phyloP scores from a whole-genome alignment of 78 protist genomes.

The Blattamonas nauphoetae region DNA sequence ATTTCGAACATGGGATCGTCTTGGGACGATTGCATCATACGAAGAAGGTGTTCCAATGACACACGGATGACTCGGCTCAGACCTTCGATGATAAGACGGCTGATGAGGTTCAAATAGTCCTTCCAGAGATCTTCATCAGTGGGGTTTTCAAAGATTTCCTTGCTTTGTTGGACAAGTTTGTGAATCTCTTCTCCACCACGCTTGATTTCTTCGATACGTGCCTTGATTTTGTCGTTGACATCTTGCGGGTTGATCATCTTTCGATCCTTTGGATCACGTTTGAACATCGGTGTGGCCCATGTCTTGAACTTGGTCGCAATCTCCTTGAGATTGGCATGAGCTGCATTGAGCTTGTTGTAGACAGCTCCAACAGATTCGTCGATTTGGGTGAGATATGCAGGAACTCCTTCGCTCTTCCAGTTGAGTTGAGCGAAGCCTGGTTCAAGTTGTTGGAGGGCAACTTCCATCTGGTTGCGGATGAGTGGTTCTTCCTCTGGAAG shows the following conservation, averaged over 20 bases:
- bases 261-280: neutral
- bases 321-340: slow-evolving; percentile 1
- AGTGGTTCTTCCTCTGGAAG: slow-evolving; percentile 63
- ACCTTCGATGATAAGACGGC: slow-evolving; percentile 26
- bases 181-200: slow-evolving; percentile 28
- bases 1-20: slow-evolving; percentile 1
- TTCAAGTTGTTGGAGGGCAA: slow-evolving; percentile 43
- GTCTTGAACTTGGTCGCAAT: neutral
- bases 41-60: neutral
- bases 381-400: slow-evolving; percentile 32
- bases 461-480: slow-evolving; percentile 17
- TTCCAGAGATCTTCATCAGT: slow-evolving; percentile 28
- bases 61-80: neutral
- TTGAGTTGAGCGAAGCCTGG: neutral
- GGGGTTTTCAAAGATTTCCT: neutral
- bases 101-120: slow-evolving; percentile 43
- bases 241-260: slow-evolving; percentile 1
- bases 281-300: slow-evolving; percentile 10
- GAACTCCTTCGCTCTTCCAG: slow-evolving; percentile 11
- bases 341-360: slow-evolving; percentile 1
- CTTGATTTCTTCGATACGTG: neutral
- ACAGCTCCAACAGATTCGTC: neutral
- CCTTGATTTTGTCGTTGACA: neutral
- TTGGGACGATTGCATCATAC: neutral
- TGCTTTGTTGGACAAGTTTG: neutral